These are phyloP conservation scores for Cryphonectria carpinicola DNA, from an alignment of 2,329 filamentous ascomycete genomes.

Conservation along the genomic window DNA sequence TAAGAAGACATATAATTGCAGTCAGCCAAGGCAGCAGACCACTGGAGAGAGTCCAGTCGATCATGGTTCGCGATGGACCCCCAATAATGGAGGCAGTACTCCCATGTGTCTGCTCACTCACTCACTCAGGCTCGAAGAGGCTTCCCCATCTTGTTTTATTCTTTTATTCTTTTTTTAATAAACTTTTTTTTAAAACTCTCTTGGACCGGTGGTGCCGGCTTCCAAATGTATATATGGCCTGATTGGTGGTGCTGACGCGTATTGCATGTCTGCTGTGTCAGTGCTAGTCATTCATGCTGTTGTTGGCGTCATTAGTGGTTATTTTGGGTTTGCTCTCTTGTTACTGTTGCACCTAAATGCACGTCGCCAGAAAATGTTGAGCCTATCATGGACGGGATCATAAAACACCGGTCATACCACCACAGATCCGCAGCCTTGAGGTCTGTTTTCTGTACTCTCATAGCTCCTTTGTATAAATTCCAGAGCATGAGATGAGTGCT, in stretches of 20 bases:
- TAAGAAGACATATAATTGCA: not conserved
- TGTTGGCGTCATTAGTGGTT: not conserved
- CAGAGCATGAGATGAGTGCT: not conserved
- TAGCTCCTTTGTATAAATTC: not conserved
- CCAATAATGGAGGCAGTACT: not conserved
- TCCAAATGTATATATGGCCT: not conserved
- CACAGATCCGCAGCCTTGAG: not conserved
- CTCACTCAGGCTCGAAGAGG: not conserved
- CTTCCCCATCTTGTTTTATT: slow-evolving; percentile 30
- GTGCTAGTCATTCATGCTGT: slow-evolving; percentile 2
- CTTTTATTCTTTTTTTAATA: slow-evolving; percentile 23
- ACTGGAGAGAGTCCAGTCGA: not conserved
- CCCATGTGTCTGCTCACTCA: not conserved
- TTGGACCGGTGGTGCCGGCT: not conserved
- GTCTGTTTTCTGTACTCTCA: not conserved
- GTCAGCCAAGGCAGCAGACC: not conserved
- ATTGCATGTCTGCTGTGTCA: not conserved
- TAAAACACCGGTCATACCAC: not conserved
- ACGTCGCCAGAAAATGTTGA: not conserved
- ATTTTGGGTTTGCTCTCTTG: not conserved
- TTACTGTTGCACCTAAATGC: not conserved
- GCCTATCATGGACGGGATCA: not conserved
- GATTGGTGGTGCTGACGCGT: slow-evolving; percentile 1
- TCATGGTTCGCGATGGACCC: not conserved
- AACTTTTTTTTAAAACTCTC: slow-evolving; percentile 12